A percentile compares a stretch with the other conserved stretches of the same genome.
phyloP scores from a whole-genome alignment of 352 stramenopile species.

The Blastocystis sp. region DNA sequence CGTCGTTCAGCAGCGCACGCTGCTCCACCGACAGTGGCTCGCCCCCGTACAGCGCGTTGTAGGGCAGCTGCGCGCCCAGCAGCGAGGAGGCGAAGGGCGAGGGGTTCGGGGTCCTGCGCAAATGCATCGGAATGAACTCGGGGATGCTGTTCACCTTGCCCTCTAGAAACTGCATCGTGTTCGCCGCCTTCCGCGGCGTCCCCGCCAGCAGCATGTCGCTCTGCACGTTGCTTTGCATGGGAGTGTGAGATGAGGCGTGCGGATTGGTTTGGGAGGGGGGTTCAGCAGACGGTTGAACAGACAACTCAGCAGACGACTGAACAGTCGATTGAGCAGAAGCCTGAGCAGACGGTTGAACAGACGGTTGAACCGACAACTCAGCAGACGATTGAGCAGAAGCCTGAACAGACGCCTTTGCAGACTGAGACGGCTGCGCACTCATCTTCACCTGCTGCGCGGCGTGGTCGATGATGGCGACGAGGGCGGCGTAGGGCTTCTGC shows the following conservation, averaged over 20 bases:
- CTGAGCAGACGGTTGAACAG: too few species aligned
- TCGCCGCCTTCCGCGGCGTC: background rate
- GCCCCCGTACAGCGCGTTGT: background rate
- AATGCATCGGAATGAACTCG: constrained; percentile 48
- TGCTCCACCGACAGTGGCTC: background rate
- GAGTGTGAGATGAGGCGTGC: too few species aligned
- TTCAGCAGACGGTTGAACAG: too few species aligned
- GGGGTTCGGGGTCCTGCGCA: constrained; percentile 21
- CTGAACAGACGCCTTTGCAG: too few species aligned
- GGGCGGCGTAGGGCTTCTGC: constrained; percentile 17
- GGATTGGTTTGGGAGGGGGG: too few species aligned
- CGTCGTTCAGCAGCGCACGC: background rate
- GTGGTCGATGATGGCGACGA: constrained; percentile 40
- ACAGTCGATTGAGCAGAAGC: too few species aligned
- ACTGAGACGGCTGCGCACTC: too few species aligned
- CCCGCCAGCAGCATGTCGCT: too few species aligned
- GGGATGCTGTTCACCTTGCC: constrained; percentile 22
- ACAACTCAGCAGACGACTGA: too few species aligned
- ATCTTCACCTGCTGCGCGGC: background rate
- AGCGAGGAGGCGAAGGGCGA: background rate
- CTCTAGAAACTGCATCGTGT: constrained; percentile 46
- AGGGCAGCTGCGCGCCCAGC: background rate
- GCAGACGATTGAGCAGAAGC: too few species aligned
- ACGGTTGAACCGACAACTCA: too few species aligned
- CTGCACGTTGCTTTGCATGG: too few species aligned